Percentiles rank a stretch among this genome's conserved stretches.
phyloP scores from a whole-genome alignment of 495 filamentous ascomycete species.

The Aspergillus panamensis region DNA sequence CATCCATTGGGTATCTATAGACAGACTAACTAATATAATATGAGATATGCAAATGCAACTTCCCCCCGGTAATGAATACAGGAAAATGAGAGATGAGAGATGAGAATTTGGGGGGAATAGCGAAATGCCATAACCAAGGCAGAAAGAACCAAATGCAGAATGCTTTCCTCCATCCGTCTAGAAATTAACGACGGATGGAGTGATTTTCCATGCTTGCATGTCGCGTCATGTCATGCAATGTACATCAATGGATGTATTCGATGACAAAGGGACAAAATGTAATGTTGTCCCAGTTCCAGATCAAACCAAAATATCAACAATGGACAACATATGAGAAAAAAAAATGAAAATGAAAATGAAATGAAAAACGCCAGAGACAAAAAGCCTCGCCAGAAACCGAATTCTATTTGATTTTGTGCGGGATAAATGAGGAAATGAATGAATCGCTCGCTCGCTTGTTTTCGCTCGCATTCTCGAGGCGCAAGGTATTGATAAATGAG shows the following conservation, averaged over 20 bases:
- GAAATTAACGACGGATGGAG: no score
- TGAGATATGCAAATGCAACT: constrained; percentile 17
- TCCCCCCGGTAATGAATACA: neutral
- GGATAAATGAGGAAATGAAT: constrained; percentile 19
- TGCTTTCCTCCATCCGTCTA: neutral
- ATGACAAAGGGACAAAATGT: no score
- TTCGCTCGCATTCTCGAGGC: constrained; percentile 7
- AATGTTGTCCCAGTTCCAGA: no score
- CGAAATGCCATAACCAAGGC: neutral
- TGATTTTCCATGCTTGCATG: no score
- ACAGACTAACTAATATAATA: constrained; percentile 6
- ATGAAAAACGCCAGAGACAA: constrained; percentile 18
- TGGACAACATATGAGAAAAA: neutral
- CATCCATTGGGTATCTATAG: constrained; percentile 24
- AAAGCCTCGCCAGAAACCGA: constrained; percentile 16
- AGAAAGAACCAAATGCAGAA: neutral
- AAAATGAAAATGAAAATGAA: neutral
- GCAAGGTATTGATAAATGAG: constrained; percentile 16
- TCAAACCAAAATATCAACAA: neutral
- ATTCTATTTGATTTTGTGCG: constrained; percentile 22
- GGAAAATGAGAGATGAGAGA: neutral
- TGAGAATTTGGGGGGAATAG: neutral
- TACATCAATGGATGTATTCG: no score
- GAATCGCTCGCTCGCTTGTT: constrained; percentile 23
- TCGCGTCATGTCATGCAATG: no score